These are phyloP conservation scores for Loxodes magnus DNA, from an alignment of 73 alveolate species.

Conservation along the genomic window DNA sequence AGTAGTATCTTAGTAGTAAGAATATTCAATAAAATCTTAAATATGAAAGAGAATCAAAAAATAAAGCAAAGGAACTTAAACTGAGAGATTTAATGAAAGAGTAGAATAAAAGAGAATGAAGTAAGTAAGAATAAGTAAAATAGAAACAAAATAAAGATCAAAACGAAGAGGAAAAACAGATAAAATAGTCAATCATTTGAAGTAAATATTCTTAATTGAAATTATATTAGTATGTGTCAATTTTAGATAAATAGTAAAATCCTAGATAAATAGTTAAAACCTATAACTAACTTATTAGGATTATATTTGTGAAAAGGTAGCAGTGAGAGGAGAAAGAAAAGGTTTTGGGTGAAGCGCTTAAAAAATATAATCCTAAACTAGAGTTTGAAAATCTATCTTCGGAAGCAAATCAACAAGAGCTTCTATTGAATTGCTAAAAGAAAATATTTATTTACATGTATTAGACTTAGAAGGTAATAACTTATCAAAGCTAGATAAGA, in stretches of 20 bases:
- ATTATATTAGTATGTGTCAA: background rate
- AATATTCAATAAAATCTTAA: no score
- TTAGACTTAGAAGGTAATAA: slow-evolving; percentile 45
- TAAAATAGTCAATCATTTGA: slow-evolving; percentile 20
- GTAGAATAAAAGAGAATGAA: slow-evolving; percentile 5
- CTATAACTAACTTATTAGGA: background rate
- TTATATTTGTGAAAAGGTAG: background rate
- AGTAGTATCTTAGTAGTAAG: no score
- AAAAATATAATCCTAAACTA: slow-evolving; percentile 28
- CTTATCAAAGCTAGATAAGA: slow-evolving; percentile 21
- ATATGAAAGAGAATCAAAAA: no score
- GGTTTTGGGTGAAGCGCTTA: slow-evolving; percentile 20
- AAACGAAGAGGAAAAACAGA: slow-evolving; percentile 3
- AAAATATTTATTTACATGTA: slow-evolving; percentile 20
- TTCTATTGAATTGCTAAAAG: slow-evolving; percentile 22
- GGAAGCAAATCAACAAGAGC: slow-evolving; percentile 24
- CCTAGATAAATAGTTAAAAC: background rate
- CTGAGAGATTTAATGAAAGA: background rate
- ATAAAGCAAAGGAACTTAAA: slow-evolving; percentile 1
- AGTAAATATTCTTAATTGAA: background rate
- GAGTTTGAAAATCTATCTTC: slow-evolving; percentile 32
- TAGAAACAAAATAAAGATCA: slow-evolving; percentile 3
- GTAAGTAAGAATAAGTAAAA: slow-evolving; percentile 16
- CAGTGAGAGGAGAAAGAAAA: slow-evolving; percentile 6
- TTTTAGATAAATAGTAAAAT: slow-evolving; percentile 8